Evolutionary conservation across 768 basidiomycete genomes (phyloP), one percentile per base, ranked within the genome.

Genomic region (Leucocoprinus sp.): DNA sequence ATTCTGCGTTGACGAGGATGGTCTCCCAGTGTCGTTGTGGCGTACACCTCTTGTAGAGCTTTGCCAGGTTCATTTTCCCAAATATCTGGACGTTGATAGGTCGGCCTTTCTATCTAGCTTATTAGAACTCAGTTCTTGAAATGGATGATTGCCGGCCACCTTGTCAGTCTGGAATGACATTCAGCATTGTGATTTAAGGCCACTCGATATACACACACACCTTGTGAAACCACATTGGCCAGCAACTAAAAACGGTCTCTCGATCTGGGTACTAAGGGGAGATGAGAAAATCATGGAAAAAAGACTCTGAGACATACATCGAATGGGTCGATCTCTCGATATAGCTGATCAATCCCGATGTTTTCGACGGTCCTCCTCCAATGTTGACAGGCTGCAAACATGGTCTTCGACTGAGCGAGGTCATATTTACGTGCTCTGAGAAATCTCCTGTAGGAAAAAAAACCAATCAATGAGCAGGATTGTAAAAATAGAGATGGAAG

Each of bases 181-280:
- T 48, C 9, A 48, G 23, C 9, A 21, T 12, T 5, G 15, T 12
- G 27, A 17, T 35, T 14, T 12, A n/a, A 4, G 4, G 15, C 28
- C 12, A 50, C 6, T 12, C 19, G 12, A 7, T 45, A 23, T 19
- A 39, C 21, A 12, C 28, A 51, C 71, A 23, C 41, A 76, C 82
- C 67, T 85, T 86, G 60, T 88, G 84, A 54, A 83, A 86, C 66
- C 75, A 85, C 68, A 86, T 74, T 2, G 83, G 83, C 84, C 84
- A 88, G 50, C 74, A 78, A 42, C 82, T 75, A 52, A 85, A 84
- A 5, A 87, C 76, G 1, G 72, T 70, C 42, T 76, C 70, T 35
- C 84, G 76, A 51, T 78, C 81, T 1, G 82, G 82, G 54, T 79
- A 88, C 84, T 88, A 41, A 17, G 9, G 4, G 5, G 17, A 39